A percentile compares a stretch with the other conserved stretches of the same genome.
phyloP scores from a whole-genome alignment of 495 filamentous ascomycete genomes.

The Schizothecium vesticola region DNA sequence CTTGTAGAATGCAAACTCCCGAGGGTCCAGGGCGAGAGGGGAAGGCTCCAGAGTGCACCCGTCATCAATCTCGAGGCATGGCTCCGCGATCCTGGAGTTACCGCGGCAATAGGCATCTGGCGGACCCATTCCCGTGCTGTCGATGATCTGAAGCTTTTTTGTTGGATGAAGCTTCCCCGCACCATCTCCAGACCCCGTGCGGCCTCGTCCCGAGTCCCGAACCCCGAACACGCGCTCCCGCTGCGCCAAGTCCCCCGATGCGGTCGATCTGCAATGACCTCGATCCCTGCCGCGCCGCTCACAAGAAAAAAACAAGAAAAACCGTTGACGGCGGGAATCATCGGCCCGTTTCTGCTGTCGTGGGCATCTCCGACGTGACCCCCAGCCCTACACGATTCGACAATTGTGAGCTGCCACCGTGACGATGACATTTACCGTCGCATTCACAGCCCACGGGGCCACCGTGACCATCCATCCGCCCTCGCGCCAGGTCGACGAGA shows the following conservation, averaged over 20 bases:
- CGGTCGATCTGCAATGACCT: background rate
- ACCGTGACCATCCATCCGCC: background rate
- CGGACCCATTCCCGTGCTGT: too few relatives aligned
- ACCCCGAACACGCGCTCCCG: background rate
- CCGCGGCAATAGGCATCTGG: background rate
- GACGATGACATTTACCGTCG: background rate
- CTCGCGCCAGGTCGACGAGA: background rate
- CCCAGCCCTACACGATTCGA: background rate
- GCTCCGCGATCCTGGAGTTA: background rate
- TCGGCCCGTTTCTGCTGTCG: conserved; percentile 11
- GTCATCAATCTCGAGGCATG: background rate
- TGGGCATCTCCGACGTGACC: background rate
- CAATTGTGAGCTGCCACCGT: background rate
- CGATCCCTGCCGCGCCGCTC: background rate
- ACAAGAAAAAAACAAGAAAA: background rate
- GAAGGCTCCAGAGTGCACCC: too few relatives aligned
- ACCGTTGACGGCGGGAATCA: background rate
- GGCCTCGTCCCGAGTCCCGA: background rate
- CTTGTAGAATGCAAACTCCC: background rate
- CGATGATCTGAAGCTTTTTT: background rate
- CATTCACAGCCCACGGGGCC: background rate
- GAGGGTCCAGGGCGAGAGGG: background rate
- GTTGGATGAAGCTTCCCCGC: background rate
- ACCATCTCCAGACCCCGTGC: background rate
- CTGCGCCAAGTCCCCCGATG: background rate